Evolutionary conservation across 192 early-diverging fungal species (phyloP), one percentile per base, ranked within the genome.

Genomic region (Rhizophagus sp.): DNA sequence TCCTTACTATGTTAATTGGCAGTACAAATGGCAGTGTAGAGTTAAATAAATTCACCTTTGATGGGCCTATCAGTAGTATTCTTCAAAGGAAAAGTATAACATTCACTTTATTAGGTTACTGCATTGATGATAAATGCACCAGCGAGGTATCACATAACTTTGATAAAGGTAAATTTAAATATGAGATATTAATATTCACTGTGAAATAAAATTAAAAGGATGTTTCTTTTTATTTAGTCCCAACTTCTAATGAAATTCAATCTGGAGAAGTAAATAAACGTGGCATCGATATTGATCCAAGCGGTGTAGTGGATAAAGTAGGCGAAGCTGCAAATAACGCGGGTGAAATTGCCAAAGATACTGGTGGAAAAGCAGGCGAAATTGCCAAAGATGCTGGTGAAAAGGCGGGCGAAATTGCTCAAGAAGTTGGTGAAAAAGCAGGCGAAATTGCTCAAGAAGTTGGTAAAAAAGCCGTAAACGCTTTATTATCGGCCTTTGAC

Each of bases 61-160:
- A 69, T 0, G 50, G 52, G 1, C n/a, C 9, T 11, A 72, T 79
- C 30, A 30, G 33, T 24, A 12, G 1, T 8, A 24, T 79, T 22
- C 70, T 50, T 19, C 33, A 69, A 9, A 79, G 71, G 30, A 36
- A 69, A n/a, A 22, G 33, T 0, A 79, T 79, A 17, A 62, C 50
- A 17, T 79, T 79, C 19, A 79, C 78, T 52, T 71, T 79, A 27
- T 44, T 71, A 24, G 67, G 68, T 6, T 41, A 79, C 62, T 79
- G 78, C 39, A 30, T 79, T 0, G 78, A 79, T 62, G 34, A 79
- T 39, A 9, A 39, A 41, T 79, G 78, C 24, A 62, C 78, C 8
- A 19, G 30, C 9, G 68, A 68, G 3, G 25, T 79, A 3, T 6
- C 57, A 12, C 30, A 79, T 62, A 36, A 62, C 24, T 79, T 79